These are phyloP conservation scores for Lichenothelia convexa DNA, from an alignment of 495 filamentous ascomycete genomes.

Conservation along the genomic window DNA sequence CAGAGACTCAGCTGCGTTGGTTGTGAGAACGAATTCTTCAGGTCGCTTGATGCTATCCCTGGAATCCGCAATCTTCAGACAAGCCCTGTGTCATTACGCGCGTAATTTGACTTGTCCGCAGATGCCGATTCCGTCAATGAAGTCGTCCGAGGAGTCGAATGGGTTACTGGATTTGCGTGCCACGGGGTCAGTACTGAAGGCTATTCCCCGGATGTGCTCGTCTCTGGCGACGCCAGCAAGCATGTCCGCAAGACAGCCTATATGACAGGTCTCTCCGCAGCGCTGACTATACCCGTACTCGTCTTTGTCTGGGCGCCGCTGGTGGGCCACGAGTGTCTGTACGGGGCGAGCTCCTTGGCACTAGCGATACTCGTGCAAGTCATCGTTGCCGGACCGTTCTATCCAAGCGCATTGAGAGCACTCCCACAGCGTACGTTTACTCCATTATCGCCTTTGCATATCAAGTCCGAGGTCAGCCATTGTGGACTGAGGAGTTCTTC, in stretches of 20 bases:
- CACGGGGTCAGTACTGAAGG: conserved; percentile 40
- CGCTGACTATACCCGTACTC: conserved; percentile 54
- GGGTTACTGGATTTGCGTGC: neutral
- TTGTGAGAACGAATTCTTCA: conserved; percentile 9
- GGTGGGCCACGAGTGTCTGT: conserved; percentile 27
- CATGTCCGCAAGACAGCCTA: conserved; percentile 39
- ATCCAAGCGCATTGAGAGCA: conserved; percentile 54
- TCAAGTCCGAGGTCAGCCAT: conserved; percentile 25
- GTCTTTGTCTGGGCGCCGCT: conserved; percentile 51
- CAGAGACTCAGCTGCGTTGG: conserved; percentile 12
- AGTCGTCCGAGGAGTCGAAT: neutral
- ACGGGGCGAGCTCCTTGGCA: conserved; percentile 35
- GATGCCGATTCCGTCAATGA: neutral
- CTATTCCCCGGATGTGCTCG: conserved; percentile 22
- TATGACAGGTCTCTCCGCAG: conserved; percentile 32
- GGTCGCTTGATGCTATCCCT: conserved; percentile 5
- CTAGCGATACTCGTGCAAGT: conserved; percentile 55
- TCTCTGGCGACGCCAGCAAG: conserved; percentile 27
- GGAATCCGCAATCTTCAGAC: conserved; percentile 4
- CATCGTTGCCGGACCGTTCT: conserved; percentile 46
- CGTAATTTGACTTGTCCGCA: conserved; percentile 4
- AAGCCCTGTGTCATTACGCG: conserved; percentile 7
- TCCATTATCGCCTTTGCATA: conserved; percentile 53
- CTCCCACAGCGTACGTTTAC: conserved; percentile 54
- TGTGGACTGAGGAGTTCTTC: conserved; percentile 48